Conservation (phyloP, 2,329 filamentous ascomycete species). For the Alternaria triticina region DNA sequence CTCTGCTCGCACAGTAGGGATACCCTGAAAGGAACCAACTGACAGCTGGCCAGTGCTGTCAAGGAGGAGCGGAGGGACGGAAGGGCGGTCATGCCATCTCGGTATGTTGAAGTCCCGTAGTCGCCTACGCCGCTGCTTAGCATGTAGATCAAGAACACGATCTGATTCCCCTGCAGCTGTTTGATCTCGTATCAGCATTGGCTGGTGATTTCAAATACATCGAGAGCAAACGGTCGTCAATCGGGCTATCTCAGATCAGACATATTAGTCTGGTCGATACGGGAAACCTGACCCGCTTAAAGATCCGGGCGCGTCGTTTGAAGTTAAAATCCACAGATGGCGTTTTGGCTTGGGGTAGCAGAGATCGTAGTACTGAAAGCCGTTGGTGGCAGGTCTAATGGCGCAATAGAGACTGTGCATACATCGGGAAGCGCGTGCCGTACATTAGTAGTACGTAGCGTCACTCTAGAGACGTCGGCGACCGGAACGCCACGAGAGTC, state of each 20-base stretch:
- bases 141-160: constrained; percentile 6
- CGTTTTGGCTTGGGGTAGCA: constrained; percentile 21
- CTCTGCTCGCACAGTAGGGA: not conserved
- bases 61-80: not conserved
- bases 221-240: not conserved
- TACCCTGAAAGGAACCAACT: not conserved
- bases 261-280: constrained; percentile 1
- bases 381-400: constrained; percentile 20
- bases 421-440: constrained; percentile 1
- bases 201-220: constrained; percentile 2
- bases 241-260: not conserved
- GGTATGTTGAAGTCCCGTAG: constrained; percentile 5
- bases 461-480: constrained; percentile 20
- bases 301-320: not conserved
- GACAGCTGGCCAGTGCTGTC: not conserved
- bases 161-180: not conserved
- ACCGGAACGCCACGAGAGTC: constrained; percentile 15
- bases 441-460: not conserved
- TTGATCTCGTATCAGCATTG: not conserved
- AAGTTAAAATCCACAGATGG: constrained; percentile 14
- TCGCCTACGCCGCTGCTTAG: not conserved
- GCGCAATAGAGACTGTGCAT: constrained; percentile 9
- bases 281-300: constrained; percentile 1
- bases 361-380: constrained; percentile 25
- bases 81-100: not conserved